Percentiles rank a stretch among this genome's conserved stretches.
Conservation (phyloP, 108 stramenopile genomes). For the Skeletonema grethae region DNA sequence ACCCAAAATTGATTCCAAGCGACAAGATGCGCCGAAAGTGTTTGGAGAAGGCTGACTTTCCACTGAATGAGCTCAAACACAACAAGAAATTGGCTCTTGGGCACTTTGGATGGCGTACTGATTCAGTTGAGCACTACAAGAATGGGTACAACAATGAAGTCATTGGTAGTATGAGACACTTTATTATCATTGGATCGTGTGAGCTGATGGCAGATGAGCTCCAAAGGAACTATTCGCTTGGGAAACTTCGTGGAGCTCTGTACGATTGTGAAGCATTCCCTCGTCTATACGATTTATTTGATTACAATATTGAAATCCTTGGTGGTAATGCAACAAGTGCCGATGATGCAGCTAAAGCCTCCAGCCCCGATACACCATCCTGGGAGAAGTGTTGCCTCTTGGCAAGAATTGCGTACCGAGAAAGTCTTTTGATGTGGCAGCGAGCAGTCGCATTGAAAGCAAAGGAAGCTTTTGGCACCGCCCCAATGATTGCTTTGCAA, state of each 20-base stretch:
- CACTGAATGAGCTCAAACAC: neutral
- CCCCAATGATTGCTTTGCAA: too few species aligned
- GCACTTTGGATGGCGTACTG: neutral
- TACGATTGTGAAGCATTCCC: neutral
- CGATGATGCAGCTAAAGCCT: neutral
- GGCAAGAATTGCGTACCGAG: neutral
- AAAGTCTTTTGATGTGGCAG: conserved; percentile 1
- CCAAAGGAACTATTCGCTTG: neutral
- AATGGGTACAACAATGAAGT: neutral
- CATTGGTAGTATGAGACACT: neutral
- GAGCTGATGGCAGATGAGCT: neutral
- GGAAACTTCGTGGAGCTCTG: neutral
- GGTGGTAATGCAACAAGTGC: neutral
- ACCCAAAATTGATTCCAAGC: neutral
- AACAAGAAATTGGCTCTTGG: neutral
- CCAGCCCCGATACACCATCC: neutral
- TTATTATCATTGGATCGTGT: neutral
- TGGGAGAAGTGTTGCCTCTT: neutral
- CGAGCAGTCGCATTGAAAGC: neutral
- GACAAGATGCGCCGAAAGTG: neutral
- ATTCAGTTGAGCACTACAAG: neutral
- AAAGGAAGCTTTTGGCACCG: neutral
- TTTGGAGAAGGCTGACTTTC: neutral
- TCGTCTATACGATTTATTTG: neutral
- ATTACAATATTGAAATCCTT: neutral